Evolutionary conservation across 2,329 filamentous ascomycete species (phyloP).

Genomic region (Colletotrichum magnum): DNA sequence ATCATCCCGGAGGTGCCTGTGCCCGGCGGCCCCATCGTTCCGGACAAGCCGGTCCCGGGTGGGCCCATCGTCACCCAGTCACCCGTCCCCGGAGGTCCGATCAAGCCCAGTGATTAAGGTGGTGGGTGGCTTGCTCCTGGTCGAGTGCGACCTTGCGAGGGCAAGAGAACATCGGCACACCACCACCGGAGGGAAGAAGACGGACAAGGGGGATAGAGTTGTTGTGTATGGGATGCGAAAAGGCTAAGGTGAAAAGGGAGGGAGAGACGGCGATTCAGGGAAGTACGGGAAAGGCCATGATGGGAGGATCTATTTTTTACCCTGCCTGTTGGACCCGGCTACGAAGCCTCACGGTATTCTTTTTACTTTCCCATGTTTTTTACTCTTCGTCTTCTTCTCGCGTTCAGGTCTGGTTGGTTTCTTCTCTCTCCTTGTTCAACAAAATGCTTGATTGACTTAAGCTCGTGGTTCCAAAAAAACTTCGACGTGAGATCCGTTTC

Average conservation of each 20-base stretch:
- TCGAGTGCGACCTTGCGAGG: slow-evolving; percentile 6
- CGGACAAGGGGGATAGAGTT: slow-evolving; percentile 28
- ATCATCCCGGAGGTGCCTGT: slow-evolving; percentile 47
- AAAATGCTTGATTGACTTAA: slow-evolving; percentile 48
- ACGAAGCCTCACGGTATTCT: slow-evolving; percentile 17
- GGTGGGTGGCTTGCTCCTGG: slow-evolving; percentile 1
- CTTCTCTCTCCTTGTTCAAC: slow-evolving; percentile 4
- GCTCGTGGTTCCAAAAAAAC: slow-evolving; percentile 25
- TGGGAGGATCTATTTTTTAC: neutral
- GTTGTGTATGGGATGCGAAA: slow-evolving; percentile 13
- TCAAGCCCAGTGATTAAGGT: slow-evolving; percentile 30
- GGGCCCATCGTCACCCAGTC: slow-evolving; percentile 45
- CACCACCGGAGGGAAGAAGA: neutral
- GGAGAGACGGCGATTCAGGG: neutral
- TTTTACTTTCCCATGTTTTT: slow-evolving; percentile 37
- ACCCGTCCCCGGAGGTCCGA: slow-evolving; percentile 34
- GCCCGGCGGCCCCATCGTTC: slow-evolving; percentile 37
- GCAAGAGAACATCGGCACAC: slow-evolving; percentile 5
- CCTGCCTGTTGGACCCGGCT: neutral
- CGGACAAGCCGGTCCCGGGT: slow-evolving; percentile 49
- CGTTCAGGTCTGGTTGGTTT: slow-evolving; percentile 22
- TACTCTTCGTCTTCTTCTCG: slow-evolving; percentile 29
- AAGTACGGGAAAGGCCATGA: slow-evolving; percentile 1
- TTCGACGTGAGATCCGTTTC: slow-evolving; percentile 29
- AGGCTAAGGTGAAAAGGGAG: neutral